Evolutionary conservation across 2,329 filamentous ascomycete genomes (phyloP).

Genomic region (Fusarium equiseti): DNA sequence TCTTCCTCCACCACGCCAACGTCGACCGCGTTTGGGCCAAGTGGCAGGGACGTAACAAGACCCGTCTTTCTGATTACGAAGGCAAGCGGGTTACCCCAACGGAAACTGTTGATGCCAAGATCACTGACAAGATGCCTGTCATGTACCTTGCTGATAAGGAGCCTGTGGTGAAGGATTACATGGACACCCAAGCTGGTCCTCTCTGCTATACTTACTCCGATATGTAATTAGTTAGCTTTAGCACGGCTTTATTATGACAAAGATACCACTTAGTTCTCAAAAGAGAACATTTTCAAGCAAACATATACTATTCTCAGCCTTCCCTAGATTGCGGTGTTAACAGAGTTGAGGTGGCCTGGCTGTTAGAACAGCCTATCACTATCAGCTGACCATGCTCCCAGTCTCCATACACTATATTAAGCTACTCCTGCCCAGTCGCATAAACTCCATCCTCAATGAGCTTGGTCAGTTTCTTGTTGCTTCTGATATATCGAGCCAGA

Average conservation of each 20-base stretch:
- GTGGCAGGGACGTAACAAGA: conserved; percentile 26
- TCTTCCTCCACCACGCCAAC: conserved; percentile 48
- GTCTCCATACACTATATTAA: rapidly evolving
- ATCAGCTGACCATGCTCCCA: no score
- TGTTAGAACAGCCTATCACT: not conserved
- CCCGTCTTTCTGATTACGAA: conserved; percentile 11
- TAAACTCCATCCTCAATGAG: conserved; percentile 12
- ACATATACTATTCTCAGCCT: not conserved
- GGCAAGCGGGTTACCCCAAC: not conserved
- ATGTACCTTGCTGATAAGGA: not conserved
- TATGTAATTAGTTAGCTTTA: not conserved
- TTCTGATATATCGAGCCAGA: not conserved
- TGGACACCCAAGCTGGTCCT: conserved; percentile 17
- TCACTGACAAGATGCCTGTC: conserved; percentile 2
- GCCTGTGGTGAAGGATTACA: conserved; percentile 26
- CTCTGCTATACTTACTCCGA: conserved; percentile 30
- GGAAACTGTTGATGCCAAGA: not conserved
- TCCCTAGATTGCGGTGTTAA: no score
- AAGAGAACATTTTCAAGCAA: not conserved
- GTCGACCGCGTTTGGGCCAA: conserved; percentile 42
- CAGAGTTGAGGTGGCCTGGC: no score
- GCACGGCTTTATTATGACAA: rapidly evolving
- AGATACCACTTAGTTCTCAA: not conserved
- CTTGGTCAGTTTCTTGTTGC: conserved; percentile 4
- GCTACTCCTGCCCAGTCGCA: not conserved